Base-by-base conservation (phyloP, 2,329 filamentous ascomycete genomes). In the Fusarium burgessii region DNA sequence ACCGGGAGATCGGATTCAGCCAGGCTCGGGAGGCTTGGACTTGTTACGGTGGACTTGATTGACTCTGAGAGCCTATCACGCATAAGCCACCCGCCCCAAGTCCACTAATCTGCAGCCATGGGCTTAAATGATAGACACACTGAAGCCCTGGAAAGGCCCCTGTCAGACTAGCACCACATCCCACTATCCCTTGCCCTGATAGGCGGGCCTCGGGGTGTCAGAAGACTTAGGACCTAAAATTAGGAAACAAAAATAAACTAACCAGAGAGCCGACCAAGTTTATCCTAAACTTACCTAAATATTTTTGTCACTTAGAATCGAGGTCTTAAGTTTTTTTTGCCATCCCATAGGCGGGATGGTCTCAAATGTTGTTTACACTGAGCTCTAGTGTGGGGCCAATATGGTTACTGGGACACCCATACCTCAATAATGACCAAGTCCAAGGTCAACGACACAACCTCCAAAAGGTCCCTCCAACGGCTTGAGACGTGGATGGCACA, bases 301-400 rank as follows among this genome's bases (percentile, higher is more conserved):
- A 23, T 23, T 23, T 23, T 23, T 23, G 23, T 23, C 23, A 23
- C 23, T 23, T 23, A 23, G 23, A 5, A 23, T 23, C 23, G 23
- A 23, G 23, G 23, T 23, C 23, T 23, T 23, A 5, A 23, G 23
- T 23, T 23, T 23, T 23, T 23, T 23, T 23, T 23, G 23, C 23
- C 23, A 23, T 23, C 23, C 23, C 23, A 75, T 76, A 74, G 73
- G 61, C 50, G 70, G 66, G 66, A 70, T 56, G 40, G 58, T 38
- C 56, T 57, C 45, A 40, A 62, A 41, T 60, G 42, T 76, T 76
- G 74, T 76, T 76, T 76, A 76, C 74, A 52, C 61, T 67, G 64
- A 73, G 59, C 56, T 57, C 23, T 17, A 45, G 23, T 40, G 72
- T 76, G 74, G 74, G 54, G 35, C 69, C 42, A 49, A 55, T 58